Percentiles rank a stretch among this genome's conserved stretches.
These are phyloP conservation scores for Aureobasidium musti DNA, from an alignment of 2,329 filamentous ascomycete species.

Conservation along the genomic window DNA sequence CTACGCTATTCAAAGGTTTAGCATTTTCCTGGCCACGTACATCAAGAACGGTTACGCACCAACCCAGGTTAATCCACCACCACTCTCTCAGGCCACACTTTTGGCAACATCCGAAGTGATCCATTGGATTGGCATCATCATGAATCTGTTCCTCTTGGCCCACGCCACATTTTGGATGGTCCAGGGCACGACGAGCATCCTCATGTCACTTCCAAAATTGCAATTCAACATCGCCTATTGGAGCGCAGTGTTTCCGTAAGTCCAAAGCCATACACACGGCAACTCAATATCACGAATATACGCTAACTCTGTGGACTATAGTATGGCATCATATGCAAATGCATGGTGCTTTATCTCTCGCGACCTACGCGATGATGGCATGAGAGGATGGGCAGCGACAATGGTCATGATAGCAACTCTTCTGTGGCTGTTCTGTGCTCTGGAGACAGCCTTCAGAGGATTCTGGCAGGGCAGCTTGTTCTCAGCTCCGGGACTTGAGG, in stretches of 20 bases:
- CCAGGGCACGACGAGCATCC: slow-evolving; percentile 32
- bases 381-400: slow-evolving; percentile 36
- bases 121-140: slow-evolving; percentile 36
- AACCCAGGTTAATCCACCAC: slow-evolving; percentile 30
- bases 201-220: slow-evolving; percentile 30
- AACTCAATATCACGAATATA: neutral
- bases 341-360: slow-evolving; percentile 32
- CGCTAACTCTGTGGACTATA: neutral
- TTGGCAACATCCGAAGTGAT: slow-evolving; percentile 33
- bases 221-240: slow-evolving; percentile 36
- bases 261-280: neutral
- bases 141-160: slow-evolving; percentile 33
- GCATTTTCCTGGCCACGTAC: slow-evolving; percentile 32
- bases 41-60: slow-evolving; percentile 32
- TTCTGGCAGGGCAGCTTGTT: slow-evolving; percentile 35
- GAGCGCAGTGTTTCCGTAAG: slow-evolving; percentile 35
- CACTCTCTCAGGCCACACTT: slow-evolving; percentile 27
- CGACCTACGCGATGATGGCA: slow-evolving; percentile 35
- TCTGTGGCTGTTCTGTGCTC: slow-evolving; percentile 36
- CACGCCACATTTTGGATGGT: slow-evolving; percentile 36
- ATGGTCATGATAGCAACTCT: slow-evolving; percentile 31
- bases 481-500: slow-evolving; percentile 35
- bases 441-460: slow-evolving; percentile 33
- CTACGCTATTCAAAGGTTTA: slow-evolving; percentile 33
- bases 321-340: slow-evolving; percentile 34